Evolutionary conservation across 1,284 basidiomycete genomes (phyloP).

Genomic region (Tetrapyrgos nigripes): DNA sequence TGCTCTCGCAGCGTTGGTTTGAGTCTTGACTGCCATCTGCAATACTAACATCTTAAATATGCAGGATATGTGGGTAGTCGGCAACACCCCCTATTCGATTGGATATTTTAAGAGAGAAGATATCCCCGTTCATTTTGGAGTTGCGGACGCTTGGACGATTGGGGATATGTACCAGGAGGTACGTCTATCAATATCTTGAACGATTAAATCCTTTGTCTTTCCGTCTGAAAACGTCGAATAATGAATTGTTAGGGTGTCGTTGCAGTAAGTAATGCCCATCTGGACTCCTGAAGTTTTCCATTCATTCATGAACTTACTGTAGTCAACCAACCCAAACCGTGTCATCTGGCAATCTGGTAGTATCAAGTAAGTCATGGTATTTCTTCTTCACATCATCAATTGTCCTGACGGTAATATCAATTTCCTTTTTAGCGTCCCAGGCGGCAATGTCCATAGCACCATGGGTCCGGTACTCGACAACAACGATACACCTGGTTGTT

Average conservation of each 20-base stretch:
- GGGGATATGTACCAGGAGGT: constrained; percentile 14
- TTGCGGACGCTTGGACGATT: constrained; percentile 12
- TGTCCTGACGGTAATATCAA: not conserved
- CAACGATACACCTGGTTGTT: constrained; percentile 12
- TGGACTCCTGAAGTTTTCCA: not conserved
- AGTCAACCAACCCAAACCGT: constrained; percentile 13
- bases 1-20: not conserved
- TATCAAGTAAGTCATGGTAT: constrained; percentile 1
- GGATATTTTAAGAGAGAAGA: constrained; percentile 9
- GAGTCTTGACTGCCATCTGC: not conserved
- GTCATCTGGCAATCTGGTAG: constrained; percentile 14
- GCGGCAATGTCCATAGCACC: constrained; percentile 13
- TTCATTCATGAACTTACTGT: not conserved
- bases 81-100: constrained; percentile 9
- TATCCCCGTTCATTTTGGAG: constrained; percentile 11
- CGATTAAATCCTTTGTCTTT: not conserved
- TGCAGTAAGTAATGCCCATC: constrained; percentile 12
- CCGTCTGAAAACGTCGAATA: too few relatives aligned
- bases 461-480: constrained; percentile 15
- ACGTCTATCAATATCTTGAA: not conserved
- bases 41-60: too few relatives aligned
- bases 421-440: not conserved
- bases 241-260: constrained; percentile 12
- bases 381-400: not conserved
- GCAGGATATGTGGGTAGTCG: constrained; percentile 15